These are phyloP conservation scores for Lecanicillium sp. DNA, from an alignment of 2,329 filamentous ascomycete genomes.

Conservation along the genomic window DNA sequence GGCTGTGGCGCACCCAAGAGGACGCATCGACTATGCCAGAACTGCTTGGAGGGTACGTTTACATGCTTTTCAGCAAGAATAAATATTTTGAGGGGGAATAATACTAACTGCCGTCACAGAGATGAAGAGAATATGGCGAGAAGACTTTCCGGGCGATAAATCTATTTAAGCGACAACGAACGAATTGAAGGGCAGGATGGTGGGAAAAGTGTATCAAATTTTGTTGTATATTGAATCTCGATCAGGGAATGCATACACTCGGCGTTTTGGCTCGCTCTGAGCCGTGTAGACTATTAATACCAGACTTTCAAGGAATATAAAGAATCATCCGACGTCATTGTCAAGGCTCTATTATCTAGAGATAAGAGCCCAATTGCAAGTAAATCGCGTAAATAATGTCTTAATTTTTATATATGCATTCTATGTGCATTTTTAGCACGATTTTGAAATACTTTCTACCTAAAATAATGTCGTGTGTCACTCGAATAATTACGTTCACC, in stretches of 20 bases:
- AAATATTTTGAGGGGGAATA: neutral
- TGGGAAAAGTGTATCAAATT: conserved; percentile 16
- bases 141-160: conserved; percentile 27
- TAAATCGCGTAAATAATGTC: no score
- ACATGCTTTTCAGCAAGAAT: neutral
- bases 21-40: conserved; percentile 79
- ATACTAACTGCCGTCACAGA: conserved; percentile 23
- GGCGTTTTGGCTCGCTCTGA: conserved; percentile 23
- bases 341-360: no score
- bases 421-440: no score
- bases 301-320: conserved; percentile 2
- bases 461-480: no score
- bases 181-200: conserved; percentile 6
- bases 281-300: conserved; percentile 19
- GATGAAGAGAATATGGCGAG: conserved; percentile 35
- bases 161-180: conserved; percentile 17
- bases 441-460: no score
- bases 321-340: neutral
- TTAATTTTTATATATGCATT: no score
- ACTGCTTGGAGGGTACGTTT: conserved; percentile 71
- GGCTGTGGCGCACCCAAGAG: conserved; percentile 83
- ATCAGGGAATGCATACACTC: conserved; percentile 20
- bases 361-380: no score
- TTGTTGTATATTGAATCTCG: conserved; percentile 20
- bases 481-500: no score